Base-by-base conservation (phyloP, 257 asterid genomes). In the Solanum neorickii region DNA sequence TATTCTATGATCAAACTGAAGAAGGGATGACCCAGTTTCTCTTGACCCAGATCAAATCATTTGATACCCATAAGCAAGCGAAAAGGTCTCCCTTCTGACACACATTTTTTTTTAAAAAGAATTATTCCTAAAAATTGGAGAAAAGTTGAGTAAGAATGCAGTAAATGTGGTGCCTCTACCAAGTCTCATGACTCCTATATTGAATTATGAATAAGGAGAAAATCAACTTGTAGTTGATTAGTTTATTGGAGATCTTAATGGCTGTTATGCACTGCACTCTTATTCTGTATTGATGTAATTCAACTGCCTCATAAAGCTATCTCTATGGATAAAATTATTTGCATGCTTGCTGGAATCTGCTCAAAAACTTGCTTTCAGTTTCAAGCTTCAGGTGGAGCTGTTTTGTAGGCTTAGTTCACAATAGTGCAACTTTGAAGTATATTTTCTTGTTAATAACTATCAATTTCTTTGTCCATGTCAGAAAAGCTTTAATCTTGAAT, bases 1-100 rank as follows among this genome's bases (percentile, higher is more conserved):
- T 97, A 91, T 95, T 97, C 91, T 97, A 97, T 82, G 98, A 97
- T 93, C 99, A 97, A 92, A 97, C 99, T 44, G 99, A 97, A 89
- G 99, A 94, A 89, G 99, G 99, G 90, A 91, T 97, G 98, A 96
- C 98, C 49, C 94, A 86, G 84, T 95, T 95, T 91, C 94, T 95
- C 87, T 88, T 97, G 93, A 94, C 88, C 94, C 95, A 94, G 93
- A 93, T 97, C 83, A 97, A 91, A 90, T 94, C 99, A 82, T 97
- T 97, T 92, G 94, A 97, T 90, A 87, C 92, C 72, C 96, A 93
- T 87, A 97, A 95, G 87, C 99, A 97, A 91, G 88, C 98, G 20
- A 97, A 92, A 95, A 95, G 99, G 99, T 97, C 42, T 47, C 29
- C 70, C 86, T 83, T 87, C 80, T 35, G 62, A 41, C 69, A 11